phyloP scores from a whole-genome alignment of 148 eudicot species.

The Arctostaphylos glauca region DNA sequence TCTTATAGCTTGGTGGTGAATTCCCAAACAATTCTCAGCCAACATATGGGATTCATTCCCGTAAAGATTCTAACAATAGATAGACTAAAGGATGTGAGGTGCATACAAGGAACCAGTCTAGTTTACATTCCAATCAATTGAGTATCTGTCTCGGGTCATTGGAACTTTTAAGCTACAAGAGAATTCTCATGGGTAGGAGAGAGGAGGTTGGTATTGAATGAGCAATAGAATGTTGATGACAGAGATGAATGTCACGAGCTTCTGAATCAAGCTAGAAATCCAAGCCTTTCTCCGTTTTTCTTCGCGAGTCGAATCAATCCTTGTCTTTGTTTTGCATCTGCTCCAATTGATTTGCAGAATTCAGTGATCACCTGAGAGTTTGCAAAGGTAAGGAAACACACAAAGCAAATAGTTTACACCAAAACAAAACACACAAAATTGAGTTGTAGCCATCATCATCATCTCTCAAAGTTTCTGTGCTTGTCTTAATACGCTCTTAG shows the following conservation, averaged over 20 bases:
- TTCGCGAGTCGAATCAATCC: constrained; percentile 88
- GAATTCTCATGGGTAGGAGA: not conserved
- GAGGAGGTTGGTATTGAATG: too few species aligned
- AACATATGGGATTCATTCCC: too few species aligned
- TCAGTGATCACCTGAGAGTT: constrained; percentile 73
- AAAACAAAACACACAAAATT: not conserved
- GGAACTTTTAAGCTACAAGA: not conserved
- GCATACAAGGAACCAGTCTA: not conserved
- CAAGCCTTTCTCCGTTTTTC: constrained; percentile 87
- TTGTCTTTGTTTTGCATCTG: constrained; percentile 88
- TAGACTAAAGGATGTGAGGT: not conserved
- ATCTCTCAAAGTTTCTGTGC: too few species aligned
- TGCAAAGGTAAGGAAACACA: not conserved
- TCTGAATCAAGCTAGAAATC: constrained; percentile 32
- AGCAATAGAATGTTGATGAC: too few species aligned
- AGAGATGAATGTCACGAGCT: not conserved
- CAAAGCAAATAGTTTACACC: not conserved
- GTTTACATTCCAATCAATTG: not conserved
- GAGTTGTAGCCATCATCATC: not conserved
- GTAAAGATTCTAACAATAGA: too few species aligned
- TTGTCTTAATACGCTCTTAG: not conserved
- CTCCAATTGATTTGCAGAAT: constrained; percentile 96
- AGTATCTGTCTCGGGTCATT: not conserved
- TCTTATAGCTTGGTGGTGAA: too few species aligned
- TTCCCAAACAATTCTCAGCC: too few species aligned